Percentiles rank a stretch among this genome's conserved stretches.
Conservation (phyloP, 2,329 filamentous ascomycete genomes). For the Colletotrichum simmondsii region DNA sequence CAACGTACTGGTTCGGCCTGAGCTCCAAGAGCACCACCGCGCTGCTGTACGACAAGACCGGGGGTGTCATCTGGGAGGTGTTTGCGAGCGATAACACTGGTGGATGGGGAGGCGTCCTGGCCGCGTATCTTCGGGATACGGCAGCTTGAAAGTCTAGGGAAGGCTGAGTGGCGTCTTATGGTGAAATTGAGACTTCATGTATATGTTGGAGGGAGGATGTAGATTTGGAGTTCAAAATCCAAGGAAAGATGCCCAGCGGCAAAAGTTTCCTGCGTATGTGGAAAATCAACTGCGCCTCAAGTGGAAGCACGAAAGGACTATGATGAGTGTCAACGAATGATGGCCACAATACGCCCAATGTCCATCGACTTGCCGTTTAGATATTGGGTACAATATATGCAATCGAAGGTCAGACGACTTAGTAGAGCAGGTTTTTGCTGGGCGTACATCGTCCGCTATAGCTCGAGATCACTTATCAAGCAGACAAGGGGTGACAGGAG, state of each 20-base stretch:
- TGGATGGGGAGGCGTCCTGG: slow-evolving; percentile 42
- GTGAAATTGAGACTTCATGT: not conserved
- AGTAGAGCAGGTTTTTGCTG: too few relatives aligned
- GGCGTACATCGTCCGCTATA: not conserved
- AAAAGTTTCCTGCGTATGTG: not conserved
- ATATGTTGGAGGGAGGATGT: not conserved
- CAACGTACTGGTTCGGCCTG: slow-evolving; percentile 42
- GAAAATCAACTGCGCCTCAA: not conserved
- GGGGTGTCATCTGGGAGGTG: slow-evolving; percentile 30
- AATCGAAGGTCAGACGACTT: not conserved
- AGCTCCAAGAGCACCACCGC: slow-evolving; percentile 42
- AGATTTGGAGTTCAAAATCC: not conserved
- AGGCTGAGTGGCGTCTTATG: not conserved
- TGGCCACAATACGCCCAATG: not conserved
- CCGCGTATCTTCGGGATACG: slow-evolving; percentile 41
- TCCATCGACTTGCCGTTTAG: not conserved
- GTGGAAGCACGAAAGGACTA: not conserved
- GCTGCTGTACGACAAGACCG: slow-evolving; percentile 41
- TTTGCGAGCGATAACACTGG: slow-evolving; percentile 39
- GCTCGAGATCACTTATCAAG: not conserved
- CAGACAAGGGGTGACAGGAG: not conserved
- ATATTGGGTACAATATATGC: not conserved
- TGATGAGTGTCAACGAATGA: not conserved
- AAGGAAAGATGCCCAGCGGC: not conserved
- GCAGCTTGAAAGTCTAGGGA: not conserved